A percentile compares a stretch with the other conserved stretches of the same genome.
Conservation (phyloP, 2,329 filamentous ascomycete genomes). For the Waltergamsia citrina region DNA sequence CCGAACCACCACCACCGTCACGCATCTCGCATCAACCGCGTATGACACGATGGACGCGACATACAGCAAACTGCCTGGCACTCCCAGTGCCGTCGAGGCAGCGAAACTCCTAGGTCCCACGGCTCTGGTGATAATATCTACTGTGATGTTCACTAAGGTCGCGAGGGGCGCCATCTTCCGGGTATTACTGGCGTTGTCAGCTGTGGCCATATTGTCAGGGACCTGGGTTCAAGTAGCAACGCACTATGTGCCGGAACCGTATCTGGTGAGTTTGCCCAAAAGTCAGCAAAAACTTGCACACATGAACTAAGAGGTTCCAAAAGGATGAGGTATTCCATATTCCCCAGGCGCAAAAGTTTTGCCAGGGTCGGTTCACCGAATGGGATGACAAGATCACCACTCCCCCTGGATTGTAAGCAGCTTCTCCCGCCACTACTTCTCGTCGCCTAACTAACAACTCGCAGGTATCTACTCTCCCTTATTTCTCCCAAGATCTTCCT, state of each 20-base stretch:
- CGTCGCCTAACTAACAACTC: not conserved
- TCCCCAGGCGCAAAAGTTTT: constrained; percentile 84
- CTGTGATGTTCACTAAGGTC: too few species aligned
- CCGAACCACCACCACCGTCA: too few species aligned
- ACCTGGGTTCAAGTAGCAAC: constrained; percentile 6
- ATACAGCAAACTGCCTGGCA: too few species aligned
- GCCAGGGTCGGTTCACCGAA: constrained; percentile 57
- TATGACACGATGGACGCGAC: too few species aligned
- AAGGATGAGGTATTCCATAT: constrained; percentile 86
- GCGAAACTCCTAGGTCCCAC: too few species aligned
- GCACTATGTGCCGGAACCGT: constrained; percentile 37
- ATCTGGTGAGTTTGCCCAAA: constrained; percentile 31
- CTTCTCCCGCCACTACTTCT: not conserved
- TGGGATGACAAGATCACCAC: constrained; percentile 99
- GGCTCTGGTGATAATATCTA: too few species aligned
- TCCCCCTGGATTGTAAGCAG: constrained; percentile 70
- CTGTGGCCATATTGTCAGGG: constrained; percentile 1
- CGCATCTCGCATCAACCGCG: too few species aligned
- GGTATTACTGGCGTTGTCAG: too few species aligned
- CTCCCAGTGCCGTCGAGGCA: too few species aligned
- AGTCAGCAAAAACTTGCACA: not conserved
- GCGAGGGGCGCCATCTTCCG: too few species aligned
- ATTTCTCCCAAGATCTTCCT: constrained; percentile 11
- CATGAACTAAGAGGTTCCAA: constrained; percentile 3
- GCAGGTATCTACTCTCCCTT: constrained; percentile 36